These are phyloP conservation scores for Chlorella variabilis DNA, from an alignment of 163 green algal genomes.

Conservation along the genomic window DNA sequence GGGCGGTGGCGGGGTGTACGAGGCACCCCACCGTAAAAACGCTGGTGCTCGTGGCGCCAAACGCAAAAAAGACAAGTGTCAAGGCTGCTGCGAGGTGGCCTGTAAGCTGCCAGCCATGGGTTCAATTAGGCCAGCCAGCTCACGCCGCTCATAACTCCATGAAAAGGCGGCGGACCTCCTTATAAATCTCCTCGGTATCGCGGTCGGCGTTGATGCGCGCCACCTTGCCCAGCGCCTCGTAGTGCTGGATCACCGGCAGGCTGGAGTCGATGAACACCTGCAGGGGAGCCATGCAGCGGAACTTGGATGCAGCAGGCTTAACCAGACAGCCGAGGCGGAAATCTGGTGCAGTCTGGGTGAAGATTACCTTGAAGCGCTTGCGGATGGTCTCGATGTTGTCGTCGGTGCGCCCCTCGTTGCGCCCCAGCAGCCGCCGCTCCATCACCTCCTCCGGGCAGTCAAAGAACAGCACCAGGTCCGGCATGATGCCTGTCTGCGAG, in stretches of 20 bases:
- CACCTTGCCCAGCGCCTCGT: constrained; percentile 74
- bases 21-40: too few relatives aligned
- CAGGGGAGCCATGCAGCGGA: background rate
- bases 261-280: constrained; percentile 73
- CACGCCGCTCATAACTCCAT: constrained; percentile 31
- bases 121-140: too few relatives aligned
- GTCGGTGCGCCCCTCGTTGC: constrained; percentile 86
- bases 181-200: constrained; percentile 67
- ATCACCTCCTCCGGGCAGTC: constrained; percentile 94
- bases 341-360: background rate
- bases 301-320: background rate
- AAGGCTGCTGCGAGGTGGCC: too few relatives aligned
- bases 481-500: constrained; percentile 81
- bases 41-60: too few relatives aligned
- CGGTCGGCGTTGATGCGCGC: constrained; percentile 68
- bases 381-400: constrained; percentile 95
- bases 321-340: background rate
- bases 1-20: too few relatives aligned
- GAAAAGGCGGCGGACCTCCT: constrained; percentile 60
- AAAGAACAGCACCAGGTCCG: constrained; percentile 93
- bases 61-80: too few relatives aligned
- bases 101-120: too few relatives aligned
- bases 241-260: constrained; percentile 86
- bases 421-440: constrained; percentile 78
- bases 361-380: constrained; percentile 79